These are phyloP conservation scores for Paraphoma sp. DNA, from an alignment of 2,329 filamentous ascomycete species.

Conservation along the genomic window DNA sequence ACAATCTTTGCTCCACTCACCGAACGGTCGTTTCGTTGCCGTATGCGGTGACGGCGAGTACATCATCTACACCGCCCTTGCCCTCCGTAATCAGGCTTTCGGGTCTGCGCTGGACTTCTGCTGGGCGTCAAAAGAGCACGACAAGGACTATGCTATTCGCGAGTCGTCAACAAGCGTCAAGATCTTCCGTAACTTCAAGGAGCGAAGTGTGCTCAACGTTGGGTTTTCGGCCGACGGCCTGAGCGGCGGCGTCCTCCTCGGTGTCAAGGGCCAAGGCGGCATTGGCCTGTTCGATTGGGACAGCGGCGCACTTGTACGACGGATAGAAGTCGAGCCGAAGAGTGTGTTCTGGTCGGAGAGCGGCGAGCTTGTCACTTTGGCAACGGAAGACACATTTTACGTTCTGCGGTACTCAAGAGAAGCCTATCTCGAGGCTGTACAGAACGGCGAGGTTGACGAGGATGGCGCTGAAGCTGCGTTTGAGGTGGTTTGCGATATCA, in stretches of 20 bases:
- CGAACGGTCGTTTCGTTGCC: slow-evolving; percentile 88
- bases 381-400: slow-evolving; percentile 95
- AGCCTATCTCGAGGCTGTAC: slow-evolving; percentile 82
- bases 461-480: slow-evolving; percentile 96
- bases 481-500: slow-evolving; percentile 94
- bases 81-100: slow-evolving; percentile 97
- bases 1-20: slow-evolving; percentile 92
- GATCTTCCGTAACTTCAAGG: slow-evolving; percentile 97
- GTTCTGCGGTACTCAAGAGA: slow-evolving; percentile 91
- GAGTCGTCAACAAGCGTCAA: slow-evolving; percentile 95
- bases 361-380: slow-evolving; percentile 89
- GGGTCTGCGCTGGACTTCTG: slow-evolving; percentile 95
- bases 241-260: slow-evolving; percentile 85
- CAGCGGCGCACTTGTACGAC: slow-evolving; percentile 82
- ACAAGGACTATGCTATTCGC: slow-evolving; percentile 96
- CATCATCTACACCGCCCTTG: slow-evolving; percentile 96
- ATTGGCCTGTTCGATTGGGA: slow-evolving; percentile 98
- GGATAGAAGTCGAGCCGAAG: slow-evolving; percentile 81
- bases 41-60: slow-evolving; percentile 97
- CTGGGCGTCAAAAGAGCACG: slow-evolving; percentile 96
- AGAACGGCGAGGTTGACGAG: slow-evolving; percentile 81
- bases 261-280: slow-evolving; percentile 92
- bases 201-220: slow-evolving; percentile 91
- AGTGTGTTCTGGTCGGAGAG: slow-evolving; percentile 95
- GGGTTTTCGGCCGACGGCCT: slow-evolving; percentile 94